These are phyloP conservation scores for Kazachstania africana DNA, from an alignment of 805 yeast genomes.

Conservation along the genomic window DNA sequence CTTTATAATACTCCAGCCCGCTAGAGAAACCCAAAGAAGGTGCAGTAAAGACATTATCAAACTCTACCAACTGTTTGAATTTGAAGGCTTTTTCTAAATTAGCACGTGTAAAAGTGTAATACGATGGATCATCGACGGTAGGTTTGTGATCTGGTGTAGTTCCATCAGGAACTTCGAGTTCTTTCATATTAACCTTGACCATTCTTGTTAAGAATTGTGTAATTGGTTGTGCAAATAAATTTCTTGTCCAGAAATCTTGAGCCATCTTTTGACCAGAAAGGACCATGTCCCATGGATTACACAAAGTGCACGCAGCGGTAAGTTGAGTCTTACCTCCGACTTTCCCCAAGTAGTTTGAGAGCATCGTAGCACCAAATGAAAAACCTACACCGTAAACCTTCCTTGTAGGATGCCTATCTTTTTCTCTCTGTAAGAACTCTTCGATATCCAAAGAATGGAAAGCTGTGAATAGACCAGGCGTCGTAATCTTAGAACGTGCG, in stretches of 20 bases:
- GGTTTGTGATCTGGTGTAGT: conserved; percentile 8
- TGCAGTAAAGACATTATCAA: conserved; percentile 52
- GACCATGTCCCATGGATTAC: conserved; percentile 64
- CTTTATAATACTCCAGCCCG: conserved; percentile 52
- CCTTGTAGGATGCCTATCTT: conserved; percentile 45
- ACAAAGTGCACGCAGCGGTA: conserved; percentile 47
- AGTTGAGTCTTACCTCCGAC: conserved; percentile 42
- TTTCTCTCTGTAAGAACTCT: conserved; percentile 41
- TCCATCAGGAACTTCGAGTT: conserved; percentile 10
- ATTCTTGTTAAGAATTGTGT: conserved; percentile 31
- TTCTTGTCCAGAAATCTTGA: conserved; percentile 28
- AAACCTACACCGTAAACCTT: conserved; percentile 57
- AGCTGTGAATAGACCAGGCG: conserved; percentile 57
- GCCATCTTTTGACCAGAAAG: conserved; percentile 38
- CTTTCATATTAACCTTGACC: conserved; percentile 33
- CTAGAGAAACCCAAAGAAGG: conserved; percentile 50
- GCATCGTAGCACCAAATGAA: conserved; percentile 60
- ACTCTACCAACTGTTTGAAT: conserved; percentile 36
- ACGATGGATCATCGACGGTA: conserved; percentile 10
- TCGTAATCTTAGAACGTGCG: conserved; percentile 58
- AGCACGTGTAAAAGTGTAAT: conserved; percentile 21
- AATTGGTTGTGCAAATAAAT: conserved; percentile 32
- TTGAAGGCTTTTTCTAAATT: conserved; percentile 27
- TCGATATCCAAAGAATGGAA: conserved; percentile 60
- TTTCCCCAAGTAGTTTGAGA: conserved; percentile 60